Evolutionary conservation across 331 rosid genomes (phyloP).

Genomic region (Spiraea crenata): DNA sequence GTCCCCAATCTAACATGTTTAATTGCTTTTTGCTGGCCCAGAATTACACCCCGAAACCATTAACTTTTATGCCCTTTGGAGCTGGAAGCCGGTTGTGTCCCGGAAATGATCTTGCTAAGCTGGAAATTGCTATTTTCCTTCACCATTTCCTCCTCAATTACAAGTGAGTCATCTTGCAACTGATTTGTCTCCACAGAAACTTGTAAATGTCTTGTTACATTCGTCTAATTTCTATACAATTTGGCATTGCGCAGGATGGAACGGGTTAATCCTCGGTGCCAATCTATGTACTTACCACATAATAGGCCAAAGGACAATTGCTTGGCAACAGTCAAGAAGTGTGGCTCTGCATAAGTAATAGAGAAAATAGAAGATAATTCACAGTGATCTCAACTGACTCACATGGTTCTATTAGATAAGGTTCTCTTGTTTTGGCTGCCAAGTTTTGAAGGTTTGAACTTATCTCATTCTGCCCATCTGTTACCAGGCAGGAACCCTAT

Average conservation of each 20-base stretch:
- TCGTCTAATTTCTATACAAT: not conserved
- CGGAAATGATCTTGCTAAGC: constrained; percentile 85
- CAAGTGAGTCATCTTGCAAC: constrained; percentile 39
- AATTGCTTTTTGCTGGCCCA: constrained; percentile 22
- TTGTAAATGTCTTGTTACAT: too few relatives aligned
- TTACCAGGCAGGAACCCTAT: not conserved
- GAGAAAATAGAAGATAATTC: not conserved
- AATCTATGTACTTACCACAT: constrained; percentile 65
- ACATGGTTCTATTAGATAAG: not conserved
- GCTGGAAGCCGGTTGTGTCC: constrained; percentile 80
- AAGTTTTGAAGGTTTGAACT: constrained; percentile 4
- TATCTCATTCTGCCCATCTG: constrained; percentile 1
- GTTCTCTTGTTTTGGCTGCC: not conserved
- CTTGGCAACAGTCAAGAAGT: constrained; percentile 55
- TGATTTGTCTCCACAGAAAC: not conserved
- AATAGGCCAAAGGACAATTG: constrained; percentile 75
- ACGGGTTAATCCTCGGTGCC: constrained; percentile 45
- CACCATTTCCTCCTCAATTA: constrained; percentile 71
- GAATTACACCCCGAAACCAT: constrained; percentile 52
- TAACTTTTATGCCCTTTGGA: constrained; percentile 86
- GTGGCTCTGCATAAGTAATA: not conserved
- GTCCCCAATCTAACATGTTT: not conserved
- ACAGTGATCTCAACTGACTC: not conserved
- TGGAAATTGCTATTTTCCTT: constrained; percentile 77
- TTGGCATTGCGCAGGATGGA: constrained; percentile 54